These are phyloP conservation scores for Silene latifolia DNA, from an alignment of 148 eudicot genomes.

Conservation along the genomic window DNA sequence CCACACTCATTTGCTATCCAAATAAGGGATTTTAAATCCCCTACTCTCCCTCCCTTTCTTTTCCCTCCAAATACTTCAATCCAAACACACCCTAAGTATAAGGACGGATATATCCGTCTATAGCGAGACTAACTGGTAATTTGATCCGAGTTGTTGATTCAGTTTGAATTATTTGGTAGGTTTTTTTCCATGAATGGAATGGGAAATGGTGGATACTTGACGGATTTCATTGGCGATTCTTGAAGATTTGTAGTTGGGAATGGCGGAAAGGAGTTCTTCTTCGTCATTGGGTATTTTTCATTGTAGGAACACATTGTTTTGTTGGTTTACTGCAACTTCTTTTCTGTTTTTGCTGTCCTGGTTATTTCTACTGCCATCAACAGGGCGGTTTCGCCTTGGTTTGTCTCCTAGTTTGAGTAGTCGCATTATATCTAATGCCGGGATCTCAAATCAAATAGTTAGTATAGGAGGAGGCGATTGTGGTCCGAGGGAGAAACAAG, in stretches of 20 bases:
- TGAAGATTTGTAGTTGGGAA: slow-evolving; percentile 13
- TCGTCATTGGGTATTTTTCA: slow-evolving; percentile 35
- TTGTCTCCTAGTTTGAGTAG: slow-evolving; percentile 35
- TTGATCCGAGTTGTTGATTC: slow-evolving; percentile 2
- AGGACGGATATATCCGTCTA: too few species aligned
- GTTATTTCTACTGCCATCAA: slow-evolving; percentile 58
- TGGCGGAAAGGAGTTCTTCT: slow-evolving; percentile 55
- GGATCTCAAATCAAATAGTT: slow-evolving; percentile 3
- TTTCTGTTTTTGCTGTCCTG: slow-evolving; percentile 60
- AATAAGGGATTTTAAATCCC: too few species aligned
- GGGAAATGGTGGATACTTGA: slow-evolving; percentile 4
- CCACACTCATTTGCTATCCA: too few species aligned
- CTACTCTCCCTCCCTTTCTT: too few species aligned
- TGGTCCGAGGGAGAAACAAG: slow-evolving; percentile 14
- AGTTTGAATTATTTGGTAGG: slow-evolving; percentile 8
- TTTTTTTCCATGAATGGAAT: not conserved
- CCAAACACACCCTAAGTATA: too few species aligned
- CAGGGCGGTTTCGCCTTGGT: slow-evolving; percentile 37
- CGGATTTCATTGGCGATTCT: not conserved
- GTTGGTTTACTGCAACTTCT: slow-evolving; percentile 49
- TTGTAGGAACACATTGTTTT: slow-evolving; percentile 45
- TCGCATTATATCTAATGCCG: slow-evolving; percentile 19
- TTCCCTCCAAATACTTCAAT: too few species aligned
- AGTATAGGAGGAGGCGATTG: slow-evolving; percentile 10
- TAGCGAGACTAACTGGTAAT: too few species aligned